These are phyloP conservation scores for Musa balbisiana DNA, from an alignment of 202 grass and related monocot species.

Conservation along the genomic window DNA sequence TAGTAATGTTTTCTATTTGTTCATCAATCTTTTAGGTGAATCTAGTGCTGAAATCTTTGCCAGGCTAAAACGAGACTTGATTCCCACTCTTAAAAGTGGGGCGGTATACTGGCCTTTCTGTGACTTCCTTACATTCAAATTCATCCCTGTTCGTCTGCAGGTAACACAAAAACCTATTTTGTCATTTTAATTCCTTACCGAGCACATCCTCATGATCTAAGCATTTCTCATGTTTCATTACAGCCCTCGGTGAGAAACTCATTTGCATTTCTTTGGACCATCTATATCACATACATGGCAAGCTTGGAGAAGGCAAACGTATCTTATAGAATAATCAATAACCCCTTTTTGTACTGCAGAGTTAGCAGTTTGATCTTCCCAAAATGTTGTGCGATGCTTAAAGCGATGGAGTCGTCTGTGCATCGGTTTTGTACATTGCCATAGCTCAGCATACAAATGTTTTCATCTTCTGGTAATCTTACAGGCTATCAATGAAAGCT, in stretches of 20 bases:
- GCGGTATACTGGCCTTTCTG: slow-evolving; percentile 81
- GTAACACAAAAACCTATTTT: slow-evolving; percentile 31
- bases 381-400: neutral
- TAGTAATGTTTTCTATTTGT: slow-evolving; percentile 13
- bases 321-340: neutral
- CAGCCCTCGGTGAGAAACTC: slow-evolving; percentile 95
- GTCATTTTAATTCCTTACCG: neutral
- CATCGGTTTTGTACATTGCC: too few species aligned
- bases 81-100: slow-evolving; percentile 72
- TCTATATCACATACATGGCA: slow-evolving; percentile 98
- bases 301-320: slow-evolving; percentile 66
- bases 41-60: slow-evolving; percentile 66
- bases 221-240: too few species aligned
- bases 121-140: slow-evolving; percentile 97
- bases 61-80: slow-evolving; percentile 77
- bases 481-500: too few species aligned
- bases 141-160: slow-evolving; percentile 86
- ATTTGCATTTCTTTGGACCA: slow-evolving; percentile 92
- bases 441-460: too few species aligned
- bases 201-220: too few species aligned
- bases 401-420: too few species aligned
- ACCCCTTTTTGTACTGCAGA: neutral
- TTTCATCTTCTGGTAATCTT: too few species aligned
- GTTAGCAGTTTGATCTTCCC: neutral
- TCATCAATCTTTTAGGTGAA: slow-evolving; percentile 53